Base-by-base conservation (phyloP, 495 filamentous ascomycete genomes). In the Amphirosellinia nigrospora region DNA sequence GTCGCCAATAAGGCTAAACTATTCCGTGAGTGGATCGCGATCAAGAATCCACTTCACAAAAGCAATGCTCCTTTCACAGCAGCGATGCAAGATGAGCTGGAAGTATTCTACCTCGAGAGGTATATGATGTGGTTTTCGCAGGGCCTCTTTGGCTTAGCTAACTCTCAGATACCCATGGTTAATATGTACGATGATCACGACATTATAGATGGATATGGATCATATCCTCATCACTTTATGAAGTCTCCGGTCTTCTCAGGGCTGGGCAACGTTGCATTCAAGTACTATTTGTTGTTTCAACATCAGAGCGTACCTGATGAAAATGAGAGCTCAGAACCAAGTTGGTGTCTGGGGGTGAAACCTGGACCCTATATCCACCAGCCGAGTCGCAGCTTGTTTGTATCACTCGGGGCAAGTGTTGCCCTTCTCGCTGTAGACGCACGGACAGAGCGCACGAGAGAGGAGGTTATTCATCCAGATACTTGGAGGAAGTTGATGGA, bases 161-260 rank as follows among this genome's bases (percentile, higher is more conserved):
- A 91, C 72, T 91, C 92, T 9, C 96, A 98, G 76, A 98, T 99
- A 60, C 96, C 96, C 52, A 98, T 97, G 95, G 85, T 99, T 73
- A 99, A 99, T 78, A 93, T 99, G 71, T 98, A 91, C 84, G 96
- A 98, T 79, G 96, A 98, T 74, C 96, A 98, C 81, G 96, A 99
- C 72, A 97, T 98, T 73, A 96, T 99, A 71, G 95, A 99, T 79
- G 96, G 96, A 1, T 99, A 89, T 79, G 96, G 96, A 7, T 97
- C 94, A 0, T 99, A 99, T 75, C 89, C 94, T 1, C 87, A 97
- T 69, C 88, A 94, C 73, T 96, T 97, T 74, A 98, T 98, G 92
- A 85, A 88, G 68, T 93, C 91, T n/a, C 89, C 91, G 21, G 93
- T 98, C 16, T 96, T 99, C 73, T 91, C 89, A 3, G 96, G 96